Evolutionary conservation across 495 filamentous ascomycete species (phyloP).

Genomic region (Penicillium coprophilum): DNA sequence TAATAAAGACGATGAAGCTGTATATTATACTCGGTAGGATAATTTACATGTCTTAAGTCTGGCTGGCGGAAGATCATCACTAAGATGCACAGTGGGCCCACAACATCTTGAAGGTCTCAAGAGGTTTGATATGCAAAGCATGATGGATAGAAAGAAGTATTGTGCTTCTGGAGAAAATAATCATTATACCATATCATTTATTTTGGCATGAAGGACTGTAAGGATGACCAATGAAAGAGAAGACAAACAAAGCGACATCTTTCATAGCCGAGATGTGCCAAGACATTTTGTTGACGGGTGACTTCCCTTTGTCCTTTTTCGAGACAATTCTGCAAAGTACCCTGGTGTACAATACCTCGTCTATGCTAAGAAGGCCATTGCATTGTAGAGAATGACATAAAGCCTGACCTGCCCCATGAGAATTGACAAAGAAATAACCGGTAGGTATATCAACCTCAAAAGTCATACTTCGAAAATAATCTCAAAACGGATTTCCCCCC

Average conservation of each 20-base stretch:
- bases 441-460: slow-evolving; percentile 1
- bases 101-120: background rate
- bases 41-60: background rate
- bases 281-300: background rate
- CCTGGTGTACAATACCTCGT: background rate
- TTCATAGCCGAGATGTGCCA: background rate
- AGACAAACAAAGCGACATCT: background rate
- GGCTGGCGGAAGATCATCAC: background rate
- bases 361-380: background rate
- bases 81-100: background rate
- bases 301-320: background rate
- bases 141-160: background rate
- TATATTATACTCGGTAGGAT: too few species aligned
- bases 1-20: too few species aligned
- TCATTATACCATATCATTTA: too few species aligned
- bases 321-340: background rate
- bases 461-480: background rate
- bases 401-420: background rate
- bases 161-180: background rate
- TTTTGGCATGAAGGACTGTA: background rate
- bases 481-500: background rate
- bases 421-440: background rate
- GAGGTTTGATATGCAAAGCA: background rate
- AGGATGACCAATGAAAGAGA: background rate
- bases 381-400: background rate